These are phyloP conservation scores for Baudoinia panamericana DNA, from an alignment of 495 filamentous ascomycete species.

Conservation along the genomic window DNA sequence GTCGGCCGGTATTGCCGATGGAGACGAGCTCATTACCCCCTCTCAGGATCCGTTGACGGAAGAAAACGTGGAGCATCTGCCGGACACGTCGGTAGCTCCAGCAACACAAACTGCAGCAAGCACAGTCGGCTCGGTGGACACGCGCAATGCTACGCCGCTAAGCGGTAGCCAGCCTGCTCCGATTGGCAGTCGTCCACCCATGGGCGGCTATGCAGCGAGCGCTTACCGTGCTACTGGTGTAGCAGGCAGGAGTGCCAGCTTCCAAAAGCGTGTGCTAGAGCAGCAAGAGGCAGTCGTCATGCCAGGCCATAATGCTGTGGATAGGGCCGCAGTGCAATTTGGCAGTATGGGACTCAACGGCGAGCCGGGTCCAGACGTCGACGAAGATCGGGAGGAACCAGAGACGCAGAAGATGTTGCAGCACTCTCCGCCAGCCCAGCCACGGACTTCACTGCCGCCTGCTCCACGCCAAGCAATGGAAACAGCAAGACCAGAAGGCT, in stretches of 20 bases:
- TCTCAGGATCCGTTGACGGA: slow-evolving; percentile 80
- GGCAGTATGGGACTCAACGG: slow-evolving; percentile 88
- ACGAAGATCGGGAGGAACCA: slow-evolving; percentile 85
- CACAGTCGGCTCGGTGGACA: slow-evolving; percentile 74
- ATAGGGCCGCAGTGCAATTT: slow-evolving; percentile 90
- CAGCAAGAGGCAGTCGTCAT: slow-evolving; percentile 97
- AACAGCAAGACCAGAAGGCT: slow-evolving; percentile 19
- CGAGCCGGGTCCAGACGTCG: slow-evolving; percentile 58
- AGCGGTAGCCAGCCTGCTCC: slow-evolving; percentile 40
- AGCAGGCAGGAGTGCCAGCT: slow-evolving; percentile 52
- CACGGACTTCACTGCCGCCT: slow-evolving; percentile 81
- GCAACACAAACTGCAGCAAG: slow-evolving; percentile 78
- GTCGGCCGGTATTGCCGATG: background rate
- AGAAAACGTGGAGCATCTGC: slow-evolving; percentile 78
- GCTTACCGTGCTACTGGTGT: slow-evolving; percentile 60
- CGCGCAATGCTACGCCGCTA: slow-evolving; percentile 47
- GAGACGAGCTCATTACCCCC: slow-evolving; percentile 35
- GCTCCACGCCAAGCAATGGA: slow-evolving; percentile 32
- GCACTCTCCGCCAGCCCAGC: slow-evolving; percentile 80
- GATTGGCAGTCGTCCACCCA: slow-evolving; percentile 42
- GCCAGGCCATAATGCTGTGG: slow-evolving; percentile 95
- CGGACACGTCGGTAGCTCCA: slow-evolving; percentile 60
- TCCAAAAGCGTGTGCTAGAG: slow-evolving; percentile 71
- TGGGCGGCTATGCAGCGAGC: slow-evolving; percentile 57
- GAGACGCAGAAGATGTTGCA: slow-evolving; percentile 92